Evolutionary conservation across 2,329 filamentous ascomycete genomes (phyloP), one percentile per base, ranked within the genome.

Genomic region (Ascochyta fabae): DNA sequence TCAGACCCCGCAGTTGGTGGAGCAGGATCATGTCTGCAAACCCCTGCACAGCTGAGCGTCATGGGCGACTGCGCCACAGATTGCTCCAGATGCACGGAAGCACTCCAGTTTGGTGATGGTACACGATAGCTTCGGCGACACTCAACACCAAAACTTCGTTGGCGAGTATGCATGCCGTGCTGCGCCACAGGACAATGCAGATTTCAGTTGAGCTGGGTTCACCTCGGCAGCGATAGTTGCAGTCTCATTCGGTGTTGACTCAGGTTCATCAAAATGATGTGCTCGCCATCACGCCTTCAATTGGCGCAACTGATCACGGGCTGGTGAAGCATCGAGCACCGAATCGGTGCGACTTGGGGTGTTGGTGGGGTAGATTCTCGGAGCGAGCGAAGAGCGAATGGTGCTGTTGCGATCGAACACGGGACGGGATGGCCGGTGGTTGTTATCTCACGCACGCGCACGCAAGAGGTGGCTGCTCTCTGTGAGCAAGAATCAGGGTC

Each of bases 1-100:
- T 49, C 47, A 42, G 41, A 56, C 53, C 53, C 53, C 53, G 53
- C 53, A 56, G 42, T 56, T 56, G 38, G 47, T 56, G 47, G 53
- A 56, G 53, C 46, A 46, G 26, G 48, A 47, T 34, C 42, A 29
- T 34, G 38, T 50, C 52, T 50, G 35, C 34, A 22, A 24, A 46
- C 29, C 53, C 53, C 53, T 51, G 53, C 26, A 45, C 35, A 51
- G 42, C 48, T 56, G 53, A 56, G 42, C 36, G 42, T 47, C 36
- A 51, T 43, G 42, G 47, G 35, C 38, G 41, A 44, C 47, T 56
- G 53, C 53, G 53, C 53, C 53, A 56, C 53, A 56, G 48, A 39
- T 47, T 29, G 43, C 47, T 56, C 53, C 42, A 56, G 53, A 56
- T 29, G 38, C 43, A 43, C 47, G 42, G 38, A 15, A 26, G 36